These are phyloP conservation scores for Wickerhamiella occidentalis DNA, from an alignment of 805 yeast species.

Conservation along the genomic window DNA sequence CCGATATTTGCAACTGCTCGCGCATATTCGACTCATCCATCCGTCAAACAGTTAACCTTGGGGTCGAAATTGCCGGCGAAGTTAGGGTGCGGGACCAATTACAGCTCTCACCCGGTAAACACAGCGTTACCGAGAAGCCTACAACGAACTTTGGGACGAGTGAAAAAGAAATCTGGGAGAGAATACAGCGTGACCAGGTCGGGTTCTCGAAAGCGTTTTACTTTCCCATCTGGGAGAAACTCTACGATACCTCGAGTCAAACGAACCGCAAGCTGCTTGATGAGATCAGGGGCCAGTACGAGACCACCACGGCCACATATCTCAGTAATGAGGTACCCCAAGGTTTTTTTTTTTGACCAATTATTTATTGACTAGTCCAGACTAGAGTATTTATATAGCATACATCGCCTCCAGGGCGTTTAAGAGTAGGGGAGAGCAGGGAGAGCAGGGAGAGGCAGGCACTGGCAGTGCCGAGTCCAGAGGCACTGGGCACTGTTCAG, in stretches of 20 bases:
- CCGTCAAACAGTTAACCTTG: slow-evolving; percentile 9
- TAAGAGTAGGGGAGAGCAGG: neutral
- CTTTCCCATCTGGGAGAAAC: neutral
- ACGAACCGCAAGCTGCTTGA: neutral
- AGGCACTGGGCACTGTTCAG: no score
- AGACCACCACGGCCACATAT: neutral
- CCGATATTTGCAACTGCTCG: slow-evolving; percentile 89
- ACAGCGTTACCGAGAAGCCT: neutral
- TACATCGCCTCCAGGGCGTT: slow-evolving; percentile 3
- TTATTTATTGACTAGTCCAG: slow-evolving; percentile 5
- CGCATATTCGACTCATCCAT: slow-evolving; percentile 40
- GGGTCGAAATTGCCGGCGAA: slow-evolving; percentile 2
- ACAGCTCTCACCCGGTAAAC: neutral
- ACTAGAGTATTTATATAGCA: slow-evolving; percentile 2
- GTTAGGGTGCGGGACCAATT: neutral
- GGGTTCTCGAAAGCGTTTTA: slow-evolving; percentile 2
- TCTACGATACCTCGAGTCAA: neutral
- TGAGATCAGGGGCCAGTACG: neutral
- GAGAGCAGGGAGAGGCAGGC: no score
- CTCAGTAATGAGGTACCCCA: neutral
- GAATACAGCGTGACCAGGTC: slow-evolving; percentile 6
- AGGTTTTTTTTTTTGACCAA: slow-evolving; percentile 4
- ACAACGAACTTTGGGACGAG: neutral
- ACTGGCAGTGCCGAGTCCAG: no score
- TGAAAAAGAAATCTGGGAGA: neutral